A percentile compares a stretch with the other conserved stretches of the same genome.
These are phyloP conservation scores for Leptographium flavum DNA, from an alignment of 2,329 filamentous ascomycete genomes.

Conservation along the genomic window DNA sequence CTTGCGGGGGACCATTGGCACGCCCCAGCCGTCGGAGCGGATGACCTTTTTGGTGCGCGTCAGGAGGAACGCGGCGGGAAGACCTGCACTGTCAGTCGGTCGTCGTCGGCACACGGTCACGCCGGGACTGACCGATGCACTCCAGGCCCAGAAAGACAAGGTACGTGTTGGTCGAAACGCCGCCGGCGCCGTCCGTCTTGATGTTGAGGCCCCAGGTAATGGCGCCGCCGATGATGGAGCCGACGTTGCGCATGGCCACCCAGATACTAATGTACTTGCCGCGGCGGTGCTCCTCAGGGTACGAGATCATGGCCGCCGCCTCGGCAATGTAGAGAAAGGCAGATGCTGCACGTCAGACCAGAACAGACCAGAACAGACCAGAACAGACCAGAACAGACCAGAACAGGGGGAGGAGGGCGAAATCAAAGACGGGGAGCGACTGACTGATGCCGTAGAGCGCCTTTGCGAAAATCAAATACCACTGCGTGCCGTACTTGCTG, in stretches of 20 bases:
- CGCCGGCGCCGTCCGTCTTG: background rate
- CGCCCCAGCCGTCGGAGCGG: slow-evolving; percentile 1
- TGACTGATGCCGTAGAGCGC: background rate
- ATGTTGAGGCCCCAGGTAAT: slow-evolving; percentile 1
- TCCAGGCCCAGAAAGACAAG: slow-evolving; percentile 1
- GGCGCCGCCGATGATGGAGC: slow-evolving; percentile 2
- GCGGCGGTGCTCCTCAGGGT: slow-evolving; percentile 1
- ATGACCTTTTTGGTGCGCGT: background rate
- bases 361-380: no score
- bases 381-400: no score
- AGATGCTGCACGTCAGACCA: no score
- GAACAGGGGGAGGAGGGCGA: background rate
- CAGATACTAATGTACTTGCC: slow-evolving; percentile 2
- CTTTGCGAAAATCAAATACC: slow-evolving; percentile 2
- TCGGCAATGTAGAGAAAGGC: slow-evolving; percentile 2
- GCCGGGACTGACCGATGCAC: background rate
- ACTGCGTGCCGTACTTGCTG: slow-evolving; percentile 1
- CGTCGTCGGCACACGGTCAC: no score
- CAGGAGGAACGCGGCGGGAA: background rate
- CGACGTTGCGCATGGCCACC: slow-evolving; percentile 2
- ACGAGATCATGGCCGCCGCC: slow-evolving; percentile 2
- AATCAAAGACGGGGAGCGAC: background rate
- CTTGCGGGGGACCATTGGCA: background rate
- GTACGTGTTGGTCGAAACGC: background rate
- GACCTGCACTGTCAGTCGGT: background rate